Evolutionary conservation across 139 green algal genomes (phyloP).

Genomic region (Trebouxia sp.): DNA sequence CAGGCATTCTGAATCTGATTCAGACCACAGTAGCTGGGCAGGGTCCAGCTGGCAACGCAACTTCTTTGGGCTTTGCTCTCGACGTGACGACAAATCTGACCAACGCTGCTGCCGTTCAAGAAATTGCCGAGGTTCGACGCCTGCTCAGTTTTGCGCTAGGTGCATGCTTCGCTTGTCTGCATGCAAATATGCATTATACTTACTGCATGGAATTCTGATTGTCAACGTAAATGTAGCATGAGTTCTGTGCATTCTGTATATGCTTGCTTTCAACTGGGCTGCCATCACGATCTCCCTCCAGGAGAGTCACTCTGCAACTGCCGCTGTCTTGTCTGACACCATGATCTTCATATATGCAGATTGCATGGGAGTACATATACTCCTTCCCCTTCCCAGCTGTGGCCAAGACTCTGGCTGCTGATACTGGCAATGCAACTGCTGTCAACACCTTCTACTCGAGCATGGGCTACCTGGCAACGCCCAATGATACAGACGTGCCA

Average conservation of each 20-base stretch:
- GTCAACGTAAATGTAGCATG: too few species aligned
- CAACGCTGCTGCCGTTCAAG: neutral
- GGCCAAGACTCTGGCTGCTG: neutral
- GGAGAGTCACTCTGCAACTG: too few species aligned
- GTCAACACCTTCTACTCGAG: neutral
- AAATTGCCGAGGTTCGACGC: conserved; percentile 1
- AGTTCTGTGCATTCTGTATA: too few species aligned
- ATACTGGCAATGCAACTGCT: neutral
- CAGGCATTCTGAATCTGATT: neutral
- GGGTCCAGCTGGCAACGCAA: neutral
- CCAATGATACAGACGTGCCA: neutral
- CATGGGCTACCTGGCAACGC: neutral
- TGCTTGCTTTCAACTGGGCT: too few species aligned
- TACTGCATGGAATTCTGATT: too few species aligned
- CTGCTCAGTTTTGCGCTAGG: too few species aligned
- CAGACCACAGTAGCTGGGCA: neutral
- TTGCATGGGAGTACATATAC: conserved; percentile 22
- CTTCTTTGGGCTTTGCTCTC: neutral
- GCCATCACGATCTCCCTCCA: too few species aligned
- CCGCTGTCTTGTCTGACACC: too few species aligned
- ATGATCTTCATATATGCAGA: too few species aligned
- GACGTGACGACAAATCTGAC: neutral
- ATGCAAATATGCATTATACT: too few species aligned
- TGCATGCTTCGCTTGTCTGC: too few species aligned
- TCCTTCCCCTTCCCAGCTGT: neutral